phyloP scores from a whole-genome alignment of 192 early-diverging fungal genomes.

The Mortierella hygrophila region DNA sequence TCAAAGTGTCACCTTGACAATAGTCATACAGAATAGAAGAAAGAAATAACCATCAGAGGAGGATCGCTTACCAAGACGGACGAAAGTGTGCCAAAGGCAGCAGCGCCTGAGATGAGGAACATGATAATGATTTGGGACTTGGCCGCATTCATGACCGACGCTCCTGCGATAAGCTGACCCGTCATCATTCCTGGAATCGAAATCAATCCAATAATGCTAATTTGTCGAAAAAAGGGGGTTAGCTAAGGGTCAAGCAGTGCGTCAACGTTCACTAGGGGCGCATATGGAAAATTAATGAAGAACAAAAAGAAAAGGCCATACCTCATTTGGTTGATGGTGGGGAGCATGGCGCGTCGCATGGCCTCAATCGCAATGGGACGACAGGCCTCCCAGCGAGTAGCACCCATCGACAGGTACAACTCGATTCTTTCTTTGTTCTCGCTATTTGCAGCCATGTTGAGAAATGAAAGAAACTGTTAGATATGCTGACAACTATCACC shows the following conservation, averaged over 20 bases:
- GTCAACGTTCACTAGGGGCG: no score
- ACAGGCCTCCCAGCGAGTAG: slow-evolving; percentile 84
- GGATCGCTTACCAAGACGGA: slow-evolving; percentile 58
- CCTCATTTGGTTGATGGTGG: slow-evolving; percentile 83
- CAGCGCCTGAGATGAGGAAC: slow-evolving; percentile 88
- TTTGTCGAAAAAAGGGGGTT: neutral
- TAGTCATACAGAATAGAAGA: neutral
- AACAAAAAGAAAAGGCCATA: neutral
- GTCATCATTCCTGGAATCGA: slow-evolving; percentile 93
- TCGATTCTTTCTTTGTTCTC: slow-evolving; percentile 64
- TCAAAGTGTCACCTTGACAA: neutral
- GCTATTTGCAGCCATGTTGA: slow-evolving; percentile 12
- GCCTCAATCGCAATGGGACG: slow-evolving; percentile 81
- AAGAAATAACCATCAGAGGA: neutral
- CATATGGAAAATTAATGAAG: neutral
- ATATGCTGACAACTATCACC: neutral
- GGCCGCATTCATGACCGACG: slow-evolving; percentile 82
- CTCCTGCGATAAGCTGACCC: slow-evolving; percentile 89
- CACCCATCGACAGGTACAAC: slow-evolving; percentile 77
- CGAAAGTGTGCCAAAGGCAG: slow-evolving; percentile 71
- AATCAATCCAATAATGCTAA: slow-evolving; percentile 82
- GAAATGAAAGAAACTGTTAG: neutral
- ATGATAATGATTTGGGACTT: slow-evolving; percentile 88
- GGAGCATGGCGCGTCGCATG: slow-evolving; percentile 80
- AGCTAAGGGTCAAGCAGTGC: no score